phyloP scores from a whole-genome alignment of 1,139 yeast species.

The Suhomyces kunorum region DNA sequence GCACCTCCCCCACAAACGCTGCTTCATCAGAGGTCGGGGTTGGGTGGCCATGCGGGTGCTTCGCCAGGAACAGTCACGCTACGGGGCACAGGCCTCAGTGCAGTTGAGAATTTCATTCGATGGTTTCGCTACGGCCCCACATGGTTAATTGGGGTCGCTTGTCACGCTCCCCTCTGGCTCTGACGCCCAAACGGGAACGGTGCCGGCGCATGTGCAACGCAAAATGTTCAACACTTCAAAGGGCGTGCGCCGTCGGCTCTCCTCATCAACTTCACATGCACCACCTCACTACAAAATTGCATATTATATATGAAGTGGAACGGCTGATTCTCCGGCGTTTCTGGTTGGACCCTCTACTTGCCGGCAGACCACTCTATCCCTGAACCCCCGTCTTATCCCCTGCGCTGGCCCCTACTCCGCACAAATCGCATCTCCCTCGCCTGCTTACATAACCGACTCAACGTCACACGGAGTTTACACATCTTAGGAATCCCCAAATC shows the following conservation, averaged over 20 bases:
- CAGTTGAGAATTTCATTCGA: background rate
- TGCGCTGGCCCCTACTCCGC: background rate
- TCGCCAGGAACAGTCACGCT: slow-evolving; percentile 7
- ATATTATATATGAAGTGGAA: slow-evolving; percentile 1
- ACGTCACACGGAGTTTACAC: slow-evolving; percentile 4
- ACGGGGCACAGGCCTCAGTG: background rate
- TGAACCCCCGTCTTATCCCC: background rate
- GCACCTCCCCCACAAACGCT: slow-evolving; percentile 11
- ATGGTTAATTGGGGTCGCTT: no score
- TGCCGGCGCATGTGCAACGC: slow-evolving; percentile 1
- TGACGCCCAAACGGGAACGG: slow-evolving; percentile 3
- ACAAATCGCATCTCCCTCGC: background rate
- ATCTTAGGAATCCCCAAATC: background rate
- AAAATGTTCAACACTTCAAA: background rate
- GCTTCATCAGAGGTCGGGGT: slow-evolving; percentile 16
- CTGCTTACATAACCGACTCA: slow-evolving; percentile 7
- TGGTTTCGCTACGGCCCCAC: no score
- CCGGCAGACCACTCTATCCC: background rate
- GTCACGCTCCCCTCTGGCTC: no score
- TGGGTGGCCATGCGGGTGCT: slow-evolving; percentile 15
- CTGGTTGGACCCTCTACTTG: background rate
- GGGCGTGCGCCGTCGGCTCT: slow-evolving; percentile 4
- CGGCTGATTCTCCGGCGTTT: slow-evolving; percentile 1
- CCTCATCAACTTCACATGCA: slow-evolving; percentile 11
- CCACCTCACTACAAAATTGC: background rate